These are phyloP conservation scores for Capronia coronata DNA, from an alignment of 2,329 filamentous ascomycete genomes.

Conservation along the genomic window DNA sequence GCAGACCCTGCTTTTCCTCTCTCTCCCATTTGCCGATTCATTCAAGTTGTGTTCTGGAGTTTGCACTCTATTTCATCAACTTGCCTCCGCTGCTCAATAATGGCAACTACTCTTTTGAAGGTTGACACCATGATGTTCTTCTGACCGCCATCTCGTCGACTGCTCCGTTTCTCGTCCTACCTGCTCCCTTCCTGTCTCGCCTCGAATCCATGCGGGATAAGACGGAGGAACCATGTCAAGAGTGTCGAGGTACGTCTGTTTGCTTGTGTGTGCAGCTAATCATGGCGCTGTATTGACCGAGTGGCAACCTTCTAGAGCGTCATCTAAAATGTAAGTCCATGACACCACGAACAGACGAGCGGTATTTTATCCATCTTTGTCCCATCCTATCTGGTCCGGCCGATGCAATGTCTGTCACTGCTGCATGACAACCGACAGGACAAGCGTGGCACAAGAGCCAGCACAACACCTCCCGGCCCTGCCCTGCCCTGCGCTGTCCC, in stretches of 20 bases:
- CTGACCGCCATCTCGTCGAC: neutral
- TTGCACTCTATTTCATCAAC: constrained; percentile 1
- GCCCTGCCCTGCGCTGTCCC: neutral
- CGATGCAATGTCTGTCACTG: neutral
- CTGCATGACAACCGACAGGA: neutral
- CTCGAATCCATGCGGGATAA: constrained; percentile 26
- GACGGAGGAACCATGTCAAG: constrained; percentile 28
- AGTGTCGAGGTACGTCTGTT: constrained; percentile 27
- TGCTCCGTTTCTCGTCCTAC: constrained; percentile 11
- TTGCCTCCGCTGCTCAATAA: constrained; percentile 10
- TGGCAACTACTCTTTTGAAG: constrained; percentile 9
- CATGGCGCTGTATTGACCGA: constrained; percentile 14
- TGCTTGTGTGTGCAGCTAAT: neutral
- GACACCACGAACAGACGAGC: neutral
- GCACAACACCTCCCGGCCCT: constrained; percentile 4
- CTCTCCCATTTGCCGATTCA: neutral
- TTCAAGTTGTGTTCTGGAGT: neutral
- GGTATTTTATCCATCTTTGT: neutral
- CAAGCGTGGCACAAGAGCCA: constrained; percentile 10
- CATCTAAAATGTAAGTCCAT: constrained; percentile 28
- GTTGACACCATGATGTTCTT: neutral
- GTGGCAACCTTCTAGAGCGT: constrained; percentile 19
- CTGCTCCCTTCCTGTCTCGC: neutral
- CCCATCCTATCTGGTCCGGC: constrained; percentile 1
- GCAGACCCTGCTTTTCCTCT: neutral